phyloP scores from a whole-genome alignment of 257 asterid species.

The Solanum paucissectum region DNA sequence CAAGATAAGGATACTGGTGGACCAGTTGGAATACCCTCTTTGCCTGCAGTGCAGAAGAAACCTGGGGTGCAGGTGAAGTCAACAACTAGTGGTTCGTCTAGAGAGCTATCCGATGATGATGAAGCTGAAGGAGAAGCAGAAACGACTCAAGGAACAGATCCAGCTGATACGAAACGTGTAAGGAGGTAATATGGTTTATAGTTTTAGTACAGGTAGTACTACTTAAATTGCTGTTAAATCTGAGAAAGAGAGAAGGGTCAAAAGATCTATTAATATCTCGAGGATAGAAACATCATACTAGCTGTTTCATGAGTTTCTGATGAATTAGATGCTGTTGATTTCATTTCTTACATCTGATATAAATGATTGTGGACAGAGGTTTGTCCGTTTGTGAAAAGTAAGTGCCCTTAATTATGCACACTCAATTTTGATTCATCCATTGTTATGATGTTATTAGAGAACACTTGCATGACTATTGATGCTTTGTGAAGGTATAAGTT shows the following conservation, averaged over 20 bases:
- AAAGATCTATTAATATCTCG: background rate
- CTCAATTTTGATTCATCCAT: background rate
- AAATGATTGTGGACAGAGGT: background rate
- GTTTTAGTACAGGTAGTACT: background rate
- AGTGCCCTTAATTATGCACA: background rate
- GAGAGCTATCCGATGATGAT: conserved; percentile 84
- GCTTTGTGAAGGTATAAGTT: background rate
- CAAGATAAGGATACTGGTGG: conserved; percentile 49
- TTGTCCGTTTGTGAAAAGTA: background rate
- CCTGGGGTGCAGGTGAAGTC: conserved; percentile 53
- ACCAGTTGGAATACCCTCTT: conserved; percentile 41
- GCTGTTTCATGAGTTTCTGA: background rate
- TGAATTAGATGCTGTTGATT: background rate
- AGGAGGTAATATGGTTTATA: conserved; percentile 59
- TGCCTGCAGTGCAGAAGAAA: conserved; percentile 45
- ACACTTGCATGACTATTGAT: background rate
- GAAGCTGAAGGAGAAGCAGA: conserved; percentile 83
- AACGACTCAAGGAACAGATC: conserved; percentile 42
- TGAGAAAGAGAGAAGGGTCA: background rate
- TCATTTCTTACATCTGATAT: background rate
- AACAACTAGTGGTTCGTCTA: conserved; percentile 84
- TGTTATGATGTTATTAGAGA: background rate
- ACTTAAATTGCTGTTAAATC: background rate
- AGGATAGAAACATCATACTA: background rate
- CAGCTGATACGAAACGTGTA: conserved; percentile 72